Percentiles rank a stretch among this genome's conserved stretches.
These are phyloP conservation scores for Aspergillus flavus DNA, from an alignment of 2,329 filamentous ascomycete species.

Conservation along the genomic window DNA sequence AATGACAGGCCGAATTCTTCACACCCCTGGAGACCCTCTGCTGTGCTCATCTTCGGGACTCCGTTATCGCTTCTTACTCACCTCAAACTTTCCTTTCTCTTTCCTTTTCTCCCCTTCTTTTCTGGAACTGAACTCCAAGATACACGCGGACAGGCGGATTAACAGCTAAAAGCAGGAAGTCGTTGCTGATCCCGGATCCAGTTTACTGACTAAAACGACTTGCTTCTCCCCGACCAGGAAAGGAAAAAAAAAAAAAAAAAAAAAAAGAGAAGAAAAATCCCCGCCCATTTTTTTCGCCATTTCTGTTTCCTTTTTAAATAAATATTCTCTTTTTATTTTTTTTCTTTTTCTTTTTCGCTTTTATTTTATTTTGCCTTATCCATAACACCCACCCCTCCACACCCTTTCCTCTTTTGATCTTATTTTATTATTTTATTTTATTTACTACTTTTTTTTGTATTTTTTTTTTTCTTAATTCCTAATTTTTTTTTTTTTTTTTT, in stretches of 20 bases:
- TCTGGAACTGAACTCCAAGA: constrained; percentile 5
- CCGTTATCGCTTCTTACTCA: background rate
- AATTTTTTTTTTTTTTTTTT: constrained; percentile 7
- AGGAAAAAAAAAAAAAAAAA: background rate
- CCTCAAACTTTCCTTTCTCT: constrained; percentile 13
- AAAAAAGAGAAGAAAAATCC: background rate
- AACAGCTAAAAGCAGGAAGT: background rate
- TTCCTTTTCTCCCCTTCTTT: constrained; percentile 15
- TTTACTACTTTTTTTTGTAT: background rate
- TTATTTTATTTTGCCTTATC: constrained; percentile 13
- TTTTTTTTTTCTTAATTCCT: constrained; percentile 12
- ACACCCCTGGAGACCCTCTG: constrained; percentile 23
- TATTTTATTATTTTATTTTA: background rate
- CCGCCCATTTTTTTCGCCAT: background rate
- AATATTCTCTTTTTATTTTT: constrained; percentile 14
- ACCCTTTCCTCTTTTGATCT: too few species aligned
- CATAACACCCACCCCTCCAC: background rate
- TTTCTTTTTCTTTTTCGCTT: constrained; percentile 2
- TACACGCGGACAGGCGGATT: background rate
- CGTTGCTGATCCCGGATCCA: background rate
- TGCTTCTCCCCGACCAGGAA: background rate
- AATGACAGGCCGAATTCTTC: constrained; percentile 41
- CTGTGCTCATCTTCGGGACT: background rate
- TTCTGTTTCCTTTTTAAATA: constrained; percentile 1
- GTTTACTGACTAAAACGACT: background rate